A percentile compares a stretch with the other conserved stretches of the same genome.
phyloP scores from a whole-genome alignment of 805 yeast genomes.

The Zygosaccharomyces rouxii region DNA sequence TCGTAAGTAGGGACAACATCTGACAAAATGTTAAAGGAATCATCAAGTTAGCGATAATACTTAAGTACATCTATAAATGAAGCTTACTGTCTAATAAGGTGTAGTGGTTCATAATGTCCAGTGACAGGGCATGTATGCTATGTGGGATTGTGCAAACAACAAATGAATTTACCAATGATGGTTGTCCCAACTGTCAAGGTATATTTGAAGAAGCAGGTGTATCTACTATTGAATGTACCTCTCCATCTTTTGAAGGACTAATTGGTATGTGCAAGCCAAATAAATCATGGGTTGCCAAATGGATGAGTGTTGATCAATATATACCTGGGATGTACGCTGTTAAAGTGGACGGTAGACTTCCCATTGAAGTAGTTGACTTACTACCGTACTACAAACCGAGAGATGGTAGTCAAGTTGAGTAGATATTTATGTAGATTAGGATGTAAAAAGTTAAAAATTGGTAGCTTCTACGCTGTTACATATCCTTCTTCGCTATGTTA shows the following conservation, averaged over 20 bases:
- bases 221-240: constrained; percentile 83
- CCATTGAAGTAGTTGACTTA: constrained; percentile 75
- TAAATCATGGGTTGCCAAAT: constrained; percentile 91
- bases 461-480: background rate
- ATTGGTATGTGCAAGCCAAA: constrained; percentile 85
- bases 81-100: background rate
- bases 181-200: constrained; percentile 96
- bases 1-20: constrained; percentile 4
- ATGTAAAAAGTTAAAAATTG: background rate
- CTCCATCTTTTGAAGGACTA: constrained; percentile 93
- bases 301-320: constrained; percentile 88
- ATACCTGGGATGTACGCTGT: constrained; percentile 91
- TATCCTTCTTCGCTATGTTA: background rate
- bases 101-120: constrained; percentile 20
- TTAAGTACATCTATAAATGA: background rate
- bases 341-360: constrained; percentile 85
- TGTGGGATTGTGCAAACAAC: constrained; percentile 89
- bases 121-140: constrained; percentile 93
- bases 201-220: constrained; percentile 82
- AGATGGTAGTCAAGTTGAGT: constrained; percentile 81
- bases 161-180: constrained; percentile 70
- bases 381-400: constrained; percentile 85
- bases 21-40: constrained; percentile 1
- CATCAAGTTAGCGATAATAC: background rate
- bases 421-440: constrained; percentile 6